These are phyloP conservation scores for Leishmania turanica DNA, from an alignment of 208 protist genomes.

Conservation along the genomic window DNA sequence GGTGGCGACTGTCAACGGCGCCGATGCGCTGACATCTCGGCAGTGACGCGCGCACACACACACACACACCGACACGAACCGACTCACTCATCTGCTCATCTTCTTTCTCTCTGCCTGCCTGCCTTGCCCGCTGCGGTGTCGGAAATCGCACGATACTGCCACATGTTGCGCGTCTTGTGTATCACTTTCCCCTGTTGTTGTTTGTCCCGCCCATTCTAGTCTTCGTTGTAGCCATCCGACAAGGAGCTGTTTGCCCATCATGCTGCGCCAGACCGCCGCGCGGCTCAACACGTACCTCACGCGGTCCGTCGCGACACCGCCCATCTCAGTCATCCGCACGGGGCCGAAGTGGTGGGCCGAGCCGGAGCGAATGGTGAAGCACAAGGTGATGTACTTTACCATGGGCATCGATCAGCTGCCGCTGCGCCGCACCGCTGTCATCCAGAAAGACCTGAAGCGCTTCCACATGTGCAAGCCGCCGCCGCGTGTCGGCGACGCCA, in stretches of 20 bases:
- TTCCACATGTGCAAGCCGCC: constrained; percentile 86
- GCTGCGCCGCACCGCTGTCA: constrained; percentile 84
- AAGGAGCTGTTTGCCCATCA: constrained; percentile 7
- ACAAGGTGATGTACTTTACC: constrained; percentile 91
- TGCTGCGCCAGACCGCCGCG: constrained; percentile 44
- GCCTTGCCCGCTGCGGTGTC: not conserved
- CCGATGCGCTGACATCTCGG: not conserved
- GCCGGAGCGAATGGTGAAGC: constrained; percentile 84
- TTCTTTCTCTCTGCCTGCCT: not conserved
- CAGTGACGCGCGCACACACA: not conserved
- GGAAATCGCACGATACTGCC: not conserved
- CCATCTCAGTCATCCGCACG: constrained; percentile 83
- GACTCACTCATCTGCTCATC: not conserved
- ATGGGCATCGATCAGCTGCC: constrained; percentile 89
- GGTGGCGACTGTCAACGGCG: too few species aligned
- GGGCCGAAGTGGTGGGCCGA: constrained; percentile 88
- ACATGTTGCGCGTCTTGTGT: not conserved
- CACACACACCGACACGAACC: not conserved
- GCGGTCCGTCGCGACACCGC: constrained; percentile 64
- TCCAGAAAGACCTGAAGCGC: constrained; percentile 75
- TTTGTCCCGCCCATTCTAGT: not conserved
- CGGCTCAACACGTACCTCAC: constrained; percentile 85
- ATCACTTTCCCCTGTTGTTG: not conserved
- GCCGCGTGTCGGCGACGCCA: constrained; percentile 71
- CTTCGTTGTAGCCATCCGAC: not conserved